Evolutionary conservation across 129 eudicot genomes (phyloP).

Genomic region (carrot (Daucus carota)): DH1_v3.0 NC_030384.2:48378501-48379000

Average conservation of each 20-base stretch:
- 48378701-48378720: constrained; percentile 19
- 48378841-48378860: neutral
- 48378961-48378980: neutral
- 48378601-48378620: neutral
- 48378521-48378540: neutral
- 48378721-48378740: constrained; percentile 71
- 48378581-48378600: neutral
- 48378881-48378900: neutral
- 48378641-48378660: constrained; percentile 1
- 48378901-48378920: neutral
- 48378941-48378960: neutral
- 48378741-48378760: constrained; percentile 98
- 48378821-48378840: neutral
- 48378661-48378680: constrained; percentile 37
- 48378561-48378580: neutral
- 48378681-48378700: constrained; percentile 20
- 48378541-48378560: neutral
- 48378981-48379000: neutral
- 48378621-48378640: neutral
- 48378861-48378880: neutral
- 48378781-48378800: constrained; percentile 81
- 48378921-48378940: neutral
- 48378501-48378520: neutral
- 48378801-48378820: constrained; percentile 56
- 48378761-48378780: constrained; percentile 99